Evolutionary conservation across 2,329 filamentous ascomycete species (phyloP), one percentile per base, ranked within the genome.

Genomic region (Colletotrichum sp.): DNA sequence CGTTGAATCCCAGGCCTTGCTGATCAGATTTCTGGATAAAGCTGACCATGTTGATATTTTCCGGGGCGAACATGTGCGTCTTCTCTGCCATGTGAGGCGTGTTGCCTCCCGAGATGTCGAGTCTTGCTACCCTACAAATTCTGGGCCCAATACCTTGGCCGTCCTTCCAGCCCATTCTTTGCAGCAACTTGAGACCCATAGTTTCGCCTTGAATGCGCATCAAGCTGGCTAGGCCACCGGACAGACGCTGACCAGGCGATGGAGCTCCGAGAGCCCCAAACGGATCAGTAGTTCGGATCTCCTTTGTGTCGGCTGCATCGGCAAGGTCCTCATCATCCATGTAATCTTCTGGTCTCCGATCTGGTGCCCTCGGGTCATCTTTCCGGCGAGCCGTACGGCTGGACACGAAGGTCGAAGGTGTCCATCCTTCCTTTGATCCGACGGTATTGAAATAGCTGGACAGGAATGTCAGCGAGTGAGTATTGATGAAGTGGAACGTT

Each of bases 241-340:
- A 39, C 6, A 67, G 25, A 28, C 18, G 39, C 27, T 15, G 32
- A 10, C 9, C 16, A 39, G 91, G 86, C 36, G 89, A 88, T 1
- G 92, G 93, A 34, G 91, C 89, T 3, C 96, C 96, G 34, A 98
- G 87, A 0, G 94, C 95, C 1, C 94, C 91, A 83, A 97, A 98
- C 0, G 90, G 90, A 69, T 92, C 89, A 0, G 92, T 89, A 0
- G 94, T 97, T 80, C 96, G 91, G 39, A 98, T 86, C 76, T 91
- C 91, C 80, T 93, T 91, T 4, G 94, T 89, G 84, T 98, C 96
- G 74, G 94, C 95, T 0, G 93, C 94, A 82, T 98, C 96, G 8
- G 94, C 94, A 39, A 98, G 88, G 84, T 99, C 97, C 83, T 99
- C 97, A 56, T 98, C 96, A 80, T 99, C 97, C 97, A 99, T 99